Evolutionary conservation across 2,329 filamentous ascomycete species (phyloP), one percentile per base, ranked within the genome.

Genomic region (Dendrostoma leiphaemia): DNA sequence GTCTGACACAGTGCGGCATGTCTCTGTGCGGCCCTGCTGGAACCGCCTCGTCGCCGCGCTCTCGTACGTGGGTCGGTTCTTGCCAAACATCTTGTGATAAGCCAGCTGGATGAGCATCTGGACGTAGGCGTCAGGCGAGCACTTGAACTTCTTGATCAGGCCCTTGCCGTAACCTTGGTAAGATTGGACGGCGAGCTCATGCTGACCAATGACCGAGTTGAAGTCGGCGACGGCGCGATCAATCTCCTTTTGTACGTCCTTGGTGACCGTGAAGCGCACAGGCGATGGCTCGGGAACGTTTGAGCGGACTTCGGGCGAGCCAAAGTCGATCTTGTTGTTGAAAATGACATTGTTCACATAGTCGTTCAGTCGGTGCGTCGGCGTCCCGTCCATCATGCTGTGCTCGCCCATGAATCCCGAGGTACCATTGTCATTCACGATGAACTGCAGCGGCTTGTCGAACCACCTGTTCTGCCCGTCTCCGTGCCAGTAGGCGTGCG

Each of bases 331-430:
- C 71, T 94, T 95, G 76, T 96, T 93, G 76, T 88, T 87, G 75
- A 96, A 92, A 71, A 97, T 97, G 66, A 90, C 82, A 69, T 89
- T 85, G 76, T 93, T 95, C 68, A 95, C 82, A 67, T 91, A 94
- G 80, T 99, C 94, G 72, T 97, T 99, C 15, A 99, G 82, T 41
- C 95, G 88, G 74, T 97, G 94, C 2, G 95, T 99, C 1, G 95
- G 92, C 6, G 94, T 99, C 61, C 95, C 94, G 69, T 99, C 94
- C 95, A 99, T 99, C 94, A 99, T 97, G 65, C 90, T 95, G 81
- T 99, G 94, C 76, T 99, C 94, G 67, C 94, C 94, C 81, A 91
- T 93, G 81, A 99, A 99, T 58, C 94, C 94, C 2, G 94, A 89
- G 7, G 94, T 96, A 63, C 94, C 94, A 71, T 99, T 99, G 70